Conservation (phyloP, 257 asterid genomes). For the Solanum habrochaites region DNA sequence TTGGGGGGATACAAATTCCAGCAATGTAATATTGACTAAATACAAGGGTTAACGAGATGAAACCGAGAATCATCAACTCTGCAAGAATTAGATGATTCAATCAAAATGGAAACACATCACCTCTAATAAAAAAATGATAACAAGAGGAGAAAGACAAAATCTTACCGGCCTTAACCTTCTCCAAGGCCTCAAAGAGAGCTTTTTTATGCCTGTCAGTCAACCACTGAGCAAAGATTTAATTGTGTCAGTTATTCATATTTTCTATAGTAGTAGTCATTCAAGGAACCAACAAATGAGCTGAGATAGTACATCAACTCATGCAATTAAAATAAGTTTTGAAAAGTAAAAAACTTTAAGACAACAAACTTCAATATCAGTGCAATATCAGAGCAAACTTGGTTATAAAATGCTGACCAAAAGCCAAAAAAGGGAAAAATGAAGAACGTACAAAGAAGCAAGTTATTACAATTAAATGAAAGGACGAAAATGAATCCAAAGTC, state of each 20-base stretch:
- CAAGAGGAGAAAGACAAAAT: background rate
- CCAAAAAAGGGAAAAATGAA: background rate
- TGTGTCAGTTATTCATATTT: background rate
- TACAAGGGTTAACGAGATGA: conserved; percentile 73
- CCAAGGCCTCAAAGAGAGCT: conserved; percentile 83
- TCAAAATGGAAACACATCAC: background rate
- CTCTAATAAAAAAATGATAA: background rate
- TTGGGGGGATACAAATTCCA: conserved; percentile 60
- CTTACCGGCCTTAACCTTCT: conserved; percentile 84
- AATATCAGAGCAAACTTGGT: background rate
- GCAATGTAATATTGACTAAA: conserved; percentile 87
- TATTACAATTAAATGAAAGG: background rate
- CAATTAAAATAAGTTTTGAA: background rate
- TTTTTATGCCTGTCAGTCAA: conserved; percentile 69
- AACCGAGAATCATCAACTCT: conserved; percentile 97
- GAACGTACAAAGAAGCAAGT: background rate
- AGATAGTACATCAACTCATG: background rate
- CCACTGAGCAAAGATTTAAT: conserved; percentile 35
- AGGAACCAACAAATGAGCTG: background rate
- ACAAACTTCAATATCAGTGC: background rate
- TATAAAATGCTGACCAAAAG: background rate
- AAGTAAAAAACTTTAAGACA: background rate
- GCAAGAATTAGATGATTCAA: conserved; percentile 17
- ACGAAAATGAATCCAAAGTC: background rate
- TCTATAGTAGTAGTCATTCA: background rate